phyloP scores from a whole-genome alignment of 305 asterid species.

The Petunia hybrid region DNA sequence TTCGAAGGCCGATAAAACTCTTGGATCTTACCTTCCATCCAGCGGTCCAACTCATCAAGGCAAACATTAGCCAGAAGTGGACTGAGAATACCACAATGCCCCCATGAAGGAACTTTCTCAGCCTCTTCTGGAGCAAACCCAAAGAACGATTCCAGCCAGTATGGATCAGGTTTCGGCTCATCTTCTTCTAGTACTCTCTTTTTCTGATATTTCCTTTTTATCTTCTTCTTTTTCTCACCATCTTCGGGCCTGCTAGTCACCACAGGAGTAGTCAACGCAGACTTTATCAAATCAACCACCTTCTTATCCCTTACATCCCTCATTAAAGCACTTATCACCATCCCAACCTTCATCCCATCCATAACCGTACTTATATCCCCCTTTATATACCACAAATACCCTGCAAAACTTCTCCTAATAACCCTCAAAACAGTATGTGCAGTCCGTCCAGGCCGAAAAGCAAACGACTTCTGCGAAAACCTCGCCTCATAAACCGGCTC shows the following conservation, averaged over 20 bases:
- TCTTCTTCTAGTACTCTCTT: constrained; percentile 91
- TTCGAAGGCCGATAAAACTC: constrained; percentile 85
- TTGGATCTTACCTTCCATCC: constrained; percentile 89
- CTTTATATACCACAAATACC: constrained; percentile 93
- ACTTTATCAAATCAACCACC: constrained; percentile 86
- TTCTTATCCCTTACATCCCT: constrained; percentile 95
- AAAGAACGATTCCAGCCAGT: constrained; percentile 87
- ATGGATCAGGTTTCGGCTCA: constrained; percentile 98
- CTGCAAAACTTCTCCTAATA: constrained; percentile 92
- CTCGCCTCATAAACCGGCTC: constrained; percentile 92
- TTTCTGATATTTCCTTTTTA: constrained; percentile 85
- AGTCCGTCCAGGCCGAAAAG: constrained; percentile 92
- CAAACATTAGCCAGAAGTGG: constrained; percentile 87
- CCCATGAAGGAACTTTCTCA: constrained; percentile 86
- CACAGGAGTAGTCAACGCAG: constrained; percentile 83
- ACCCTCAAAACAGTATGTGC: constrained; percentile 89
- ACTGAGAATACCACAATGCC: constrained; percentile 94
- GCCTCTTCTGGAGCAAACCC: constrained; percentile 99
- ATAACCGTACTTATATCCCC: constrained; percentile 87
- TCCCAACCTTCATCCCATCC: constrained; percentile 93
- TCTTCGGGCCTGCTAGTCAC: constrained; percentile 63
- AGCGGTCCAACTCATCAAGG: constrained; percentile 88
- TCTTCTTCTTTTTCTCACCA: constrained; percentile 78
- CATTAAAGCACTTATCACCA: constrained; percentile 83
- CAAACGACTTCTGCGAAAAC: constrained; percentile 86